Conservation (phyloP, 2,329 filamentous ascomycete species). For the Ilyonectria mors-panacis region DNA sequence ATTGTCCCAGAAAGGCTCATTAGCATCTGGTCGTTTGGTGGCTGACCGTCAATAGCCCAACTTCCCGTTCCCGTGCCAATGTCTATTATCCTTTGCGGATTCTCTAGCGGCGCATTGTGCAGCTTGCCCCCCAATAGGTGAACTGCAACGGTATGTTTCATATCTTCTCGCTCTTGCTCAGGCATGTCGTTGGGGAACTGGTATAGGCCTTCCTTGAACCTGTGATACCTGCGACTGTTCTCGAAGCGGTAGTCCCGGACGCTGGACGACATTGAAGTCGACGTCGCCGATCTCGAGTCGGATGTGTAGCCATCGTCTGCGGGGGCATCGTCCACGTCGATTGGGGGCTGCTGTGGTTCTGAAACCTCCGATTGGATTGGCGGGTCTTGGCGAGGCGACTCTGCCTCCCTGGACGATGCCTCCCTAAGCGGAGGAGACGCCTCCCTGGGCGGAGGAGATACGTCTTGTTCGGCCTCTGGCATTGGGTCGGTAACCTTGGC, state of each 20-base stretch:
- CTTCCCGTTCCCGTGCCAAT: constrained; percentile 54
- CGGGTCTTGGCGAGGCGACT: constrained; percentile 28
- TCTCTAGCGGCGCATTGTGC: constrained; percentile 59
- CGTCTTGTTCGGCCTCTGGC: constrained; percentile 3
- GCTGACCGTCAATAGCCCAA: constrained; percentile 63
- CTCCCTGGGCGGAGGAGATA: too few relatives aligned
- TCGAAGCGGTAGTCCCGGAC: constrained; percentile 59
- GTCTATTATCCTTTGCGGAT: constrained; percentile 57
- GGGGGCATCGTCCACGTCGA: constrained; percentile 13
- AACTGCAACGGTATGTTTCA: constrained; percentile 58
- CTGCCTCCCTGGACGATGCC: constrained; percentile 3
- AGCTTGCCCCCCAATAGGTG: constrained; percentile 55
- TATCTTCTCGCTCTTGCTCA: constrained; percentile 61
- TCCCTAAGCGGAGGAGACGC: too few relatives aligned
- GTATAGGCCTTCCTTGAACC: constrained; percentile 57
- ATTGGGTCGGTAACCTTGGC: constrained; percentile 16
- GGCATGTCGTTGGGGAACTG: constrained; percentile 60
- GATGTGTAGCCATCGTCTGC: constrained; percentile 37
- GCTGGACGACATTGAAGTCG: constrained; percentile 46
- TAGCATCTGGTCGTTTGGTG: background rate
- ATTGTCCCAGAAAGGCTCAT: too few relatives aligned
- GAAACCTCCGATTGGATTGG: constrained; percentile 29
- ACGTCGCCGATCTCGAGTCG: constrained; percentile 24
- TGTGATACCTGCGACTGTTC: constrained; percentile 60
- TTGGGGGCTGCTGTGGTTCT: background rate